Conservation (phyloP, 2,329 filamentous ascomycete species). For the Apiospora saccharicola region DNA sequence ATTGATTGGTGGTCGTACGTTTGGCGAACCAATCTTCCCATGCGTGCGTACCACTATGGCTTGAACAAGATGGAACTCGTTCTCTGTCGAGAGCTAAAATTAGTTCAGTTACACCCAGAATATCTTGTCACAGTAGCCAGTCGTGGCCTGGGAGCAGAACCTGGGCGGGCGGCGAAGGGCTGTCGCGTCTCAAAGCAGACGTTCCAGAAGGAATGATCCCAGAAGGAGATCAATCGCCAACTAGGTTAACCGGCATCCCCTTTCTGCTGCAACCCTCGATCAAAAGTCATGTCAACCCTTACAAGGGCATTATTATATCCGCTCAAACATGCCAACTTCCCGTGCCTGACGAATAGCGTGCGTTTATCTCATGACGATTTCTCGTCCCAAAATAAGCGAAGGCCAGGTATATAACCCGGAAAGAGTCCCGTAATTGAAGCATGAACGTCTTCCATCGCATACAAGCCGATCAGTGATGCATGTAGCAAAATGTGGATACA, state of each 20-base stretch:
- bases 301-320: neutral
- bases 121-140: neutral
- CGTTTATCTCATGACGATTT: neutral
- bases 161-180: neutral
- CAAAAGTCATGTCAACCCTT: neutral
- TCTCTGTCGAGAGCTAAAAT: neutral
- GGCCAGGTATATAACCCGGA: neutral
- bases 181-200: slow-evolving; percentile 10
- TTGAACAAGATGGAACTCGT: slow-evolving; percentile 6
- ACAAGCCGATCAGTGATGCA: slow-evolving; percentile 15
- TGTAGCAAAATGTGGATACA: neutral
- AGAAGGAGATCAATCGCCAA: slow-evolving; percentile 10
- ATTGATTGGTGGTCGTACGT: neutral
- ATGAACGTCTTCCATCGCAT: slow-evolving; percentile 15
- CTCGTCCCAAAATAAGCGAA: neutral
- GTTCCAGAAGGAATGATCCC: slow-evolving; percentile 22
- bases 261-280: slow-evolving; percentile 3
- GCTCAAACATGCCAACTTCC: slow-evolving; percentile 1
- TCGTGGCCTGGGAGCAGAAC: neutral
- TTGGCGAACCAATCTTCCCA: neutral
- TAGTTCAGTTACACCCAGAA: slow-evolving; percentile 2
- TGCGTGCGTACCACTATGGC: neutral
- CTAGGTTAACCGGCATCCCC: slow-evolving; percentile 10
- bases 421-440: neutral
- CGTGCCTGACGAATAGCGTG: slow-evolving; percentile 9